phyloP scores from a whole-genome alignment of 2,329 filamentous ascomycete genomes.

The Fusarium longipes region DNA sequence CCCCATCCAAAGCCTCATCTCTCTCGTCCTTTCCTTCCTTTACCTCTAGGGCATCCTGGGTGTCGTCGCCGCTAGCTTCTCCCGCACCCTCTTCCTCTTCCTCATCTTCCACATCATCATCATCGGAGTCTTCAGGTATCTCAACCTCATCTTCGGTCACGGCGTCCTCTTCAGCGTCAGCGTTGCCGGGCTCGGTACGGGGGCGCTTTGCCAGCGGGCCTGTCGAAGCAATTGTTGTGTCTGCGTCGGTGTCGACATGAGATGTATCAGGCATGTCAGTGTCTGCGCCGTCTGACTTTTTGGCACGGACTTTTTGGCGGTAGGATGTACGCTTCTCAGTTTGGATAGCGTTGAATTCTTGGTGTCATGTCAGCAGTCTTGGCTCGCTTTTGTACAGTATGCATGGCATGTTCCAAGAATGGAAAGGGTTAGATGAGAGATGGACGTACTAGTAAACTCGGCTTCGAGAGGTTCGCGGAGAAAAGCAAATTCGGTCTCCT shows the following conservation, averaged over 20 bases:
- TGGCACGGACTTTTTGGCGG: conserved; percentile 74
- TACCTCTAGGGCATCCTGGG: conserved; percentile 65
- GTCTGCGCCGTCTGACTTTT: conserved; percentile 60
- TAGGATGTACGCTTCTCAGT: conserved; percentile 80
- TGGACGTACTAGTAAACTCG: conserved; percentile 76
- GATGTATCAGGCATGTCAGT: conserved; percentile 54
- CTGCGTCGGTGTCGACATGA: conserved; percentile 45
- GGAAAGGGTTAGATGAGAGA: background rate
- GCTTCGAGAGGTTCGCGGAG: conserved; percentile 74
- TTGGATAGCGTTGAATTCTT: conserved; percentile 79
- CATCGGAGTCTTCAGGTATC: conserved; percentile 58
- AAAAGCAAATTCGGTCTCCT: conserved; percentile 82
- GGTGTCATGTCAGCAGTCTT: background rate
- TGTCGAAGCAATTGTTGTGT: conserved; percentile 49
- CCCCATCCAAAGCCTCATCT: conserved; percentile 72
- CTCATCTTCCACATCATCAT: conserved; percentile 62
- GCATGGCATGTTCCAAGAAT: background rate
- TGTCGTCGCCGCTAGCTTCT: conserved; percentile 63
- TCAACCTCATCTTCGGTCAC: conserved; percentile 57
- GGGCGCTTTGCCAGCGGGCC: conserved; percentile 57
- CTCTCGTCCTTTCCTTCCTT: conserved; percentile 60
- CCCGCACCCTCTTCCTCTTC: conserved; percentile 55
- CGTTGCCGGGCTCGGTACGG: conserved; percentile 57
- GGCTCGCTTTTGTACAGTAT: background rate
- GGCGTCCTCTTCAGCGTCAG: conserved; percentile 53